phyloP scores from a whole-genome alignment of 225 moss, liverwort and hornwort genomes.

The Sphagnum tenellum region DNA sequence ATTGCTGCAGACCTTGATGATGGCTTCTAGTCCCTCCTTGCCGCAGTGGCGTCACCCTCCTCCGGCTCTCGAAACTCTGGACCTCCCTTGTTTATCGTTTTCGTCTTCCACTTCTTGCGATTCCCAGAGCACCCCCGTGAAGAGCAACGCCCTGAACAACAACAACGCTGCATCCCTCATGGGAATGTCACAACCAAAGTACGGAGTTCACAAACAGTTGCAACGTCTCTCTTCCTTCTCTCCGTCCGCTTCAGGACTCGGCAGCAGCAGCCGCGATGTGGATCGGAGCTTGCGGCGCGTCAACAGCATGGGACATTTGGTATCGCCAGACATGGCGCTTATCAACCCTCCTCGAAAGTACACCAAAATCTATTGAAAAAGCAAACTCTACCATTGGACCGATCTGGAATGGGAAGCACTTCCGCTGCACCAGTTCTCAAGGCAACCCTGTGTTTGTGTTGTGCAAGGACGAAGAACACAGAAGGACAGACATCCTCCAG shows the following conservation, averaged over 20 bases:
- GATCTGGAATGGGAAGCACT: too few species aligned
- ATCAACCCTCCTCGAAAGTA: constrained; percentile 44
- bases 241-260: constrained; percentile 35
- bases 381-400: too few species aligned
- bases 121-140: constrained; percentile 4
- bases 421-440: too few species aligned
- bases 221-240: constrained; percentile 25
- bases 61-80: constrained; percentile 63
- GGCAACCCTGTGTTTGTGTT: too few species aligned
- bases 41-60: constrained; percentile 89
- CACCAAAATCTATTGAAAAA: constrained; percentile 17
- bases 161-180: constrained; percentile 34
- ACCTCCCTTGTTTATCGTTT: constrained; percentile 78
- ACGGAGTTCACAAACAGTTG: neutral
- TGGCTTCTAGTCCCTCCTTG: constrained; percentile 60
- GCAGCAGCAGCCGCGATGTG: constrained; percentile 25
- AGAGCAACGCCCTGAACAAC: constrained; percentile 9
- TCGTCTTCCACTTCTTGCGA: constrained; percentile 50
- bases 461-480: too few species aligned
- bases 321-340: constrained; percentile 37
- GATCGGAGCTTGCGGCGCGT: constrained; percentile 27
- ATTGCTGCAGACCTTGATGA: constrained; percentile 11
- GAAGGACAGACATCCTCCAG: too few species aligned
- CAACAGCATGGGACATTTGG: constrained; percentile 49
- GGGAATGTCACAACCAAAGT: constrained; percentile 28